Evolutionary conservation across 352 stramenopile genomes (phyloP), one percentile per base, ranked within the genome.

Genomic region (Phytophthora sansomeana): DNA sequence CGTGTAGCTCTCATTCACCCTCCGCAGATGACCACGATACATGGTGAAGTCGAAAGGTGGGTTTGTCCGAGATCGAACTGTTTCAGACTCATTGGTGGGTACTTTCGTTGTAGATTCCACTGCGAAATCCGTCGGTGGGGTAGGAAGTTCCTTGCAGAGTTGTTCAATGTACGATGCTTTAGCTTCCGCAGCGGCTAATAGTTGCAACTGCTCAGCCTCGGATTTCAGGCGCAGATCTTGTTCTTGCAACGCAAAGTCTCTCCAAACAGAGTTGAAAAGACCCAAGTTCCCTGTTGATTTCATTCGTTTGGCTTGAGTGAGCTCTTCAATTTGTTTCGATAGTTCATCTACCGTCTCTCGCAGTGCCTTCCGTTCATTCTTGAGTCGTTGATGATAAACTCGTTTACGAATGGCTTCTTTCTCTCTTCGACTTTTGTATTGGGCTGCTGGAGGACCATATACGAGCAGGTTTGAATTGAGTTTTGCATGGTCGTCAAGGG

Each of bases 11-110:
- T 65, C 63, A 17, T 72, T 26, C 5, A 72, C 68, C 35, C 65
- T 41, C 29, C 58, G 51, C 1, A 72, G 39, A 30, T 72, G 65
- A 11, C 62, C 65, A 13, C 59, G 56, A 49, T 60, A 72, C 68
- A 76, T 70, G n/a, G 44, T 55, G 32, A 43, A 50, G 21, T 72
- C 64, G 38, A 72, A 72, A 0, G 58, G 57, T 7, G 64, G 64
- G 24, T 26, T 42, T 13, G 21, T 35, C 6, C 14, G 46, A 38
- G 14, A 30, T 42, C 32, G 14, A 24, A 47, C 8, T n/a, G n/a
- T n/a, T n/a, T n/a, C 1, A 63, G 32, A 36, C 9, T n/a, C 28
- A 53, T 8, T 21, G 7, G 16, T 36, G 1, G 7, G 46, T 24
- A 10, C 16, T 36, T 52, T 26, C 9, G 16, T 9, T 16, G 26